Percentiles rank a stretch among this genome's conserved stretches.
Evolutionary conservation across 106 monocot genomes (phyloP).

Genomic region (Dendrobium chrysotoxum): DNA sequence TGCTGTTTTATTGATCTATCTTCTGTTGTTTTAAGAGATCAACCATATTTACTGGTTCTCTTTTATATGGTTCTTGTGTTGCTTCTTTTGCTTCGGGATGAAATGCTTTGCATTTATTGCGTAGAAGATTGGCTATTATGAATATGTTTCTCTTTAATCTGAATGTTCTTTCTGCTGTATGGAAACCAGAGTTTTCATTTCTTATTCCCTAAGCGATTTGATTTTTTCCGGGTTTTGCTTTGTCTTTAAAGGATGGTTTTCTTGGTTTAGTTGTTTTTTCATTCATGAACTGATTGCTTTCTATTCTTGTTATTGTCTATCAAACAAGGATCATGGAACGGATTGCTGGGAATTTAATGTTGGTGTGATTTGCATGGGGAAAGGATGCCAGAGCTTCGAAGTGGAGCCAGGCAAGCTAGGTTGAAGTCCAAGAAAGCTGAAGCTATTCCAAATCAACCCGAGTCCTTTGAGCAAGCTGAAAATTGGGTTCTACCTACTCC

Average conservation of each 20-base stretch:
- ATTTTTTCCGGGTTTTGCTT: neutral
- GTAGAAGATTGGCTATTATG: neutral
- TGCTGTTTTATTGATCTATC: neutral
- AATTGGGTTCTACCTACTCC: slow-evolving; percentile 36
- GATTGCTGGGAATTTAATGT: slow-evolving; percentile 24
- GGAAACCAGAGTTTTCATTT: neutral
- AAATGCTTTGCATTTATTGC: neutral
- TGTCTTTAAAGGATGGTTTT: neutral
- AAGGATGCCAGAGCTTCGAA: slow-evolving; percentile 98
- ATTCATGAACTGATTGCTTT: slow-evolving; percentile 1
- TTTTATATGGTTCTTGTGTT: neutral
- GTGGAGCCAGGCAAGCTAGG: slow-evolving; percentile 91
- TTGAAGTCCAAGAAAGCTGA: slow-evolving; percentile 70
- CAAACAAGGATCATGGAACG: slow-evolving; percentile 26
- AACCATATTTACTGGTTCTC: neutral
- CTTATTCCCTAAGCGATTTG: neutral
- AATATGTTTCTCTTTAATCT: neutral
- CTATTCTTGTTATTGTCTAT: neutral
- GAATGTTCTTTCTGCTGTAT: neutral
- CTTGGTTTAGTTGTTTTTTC: neutral
- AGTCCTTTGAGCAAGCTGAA: slow-evolving; percentile 42
- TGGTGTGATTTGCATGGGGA: slow-evolving; percentile 77
- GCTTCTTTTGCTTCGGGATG: neutral
- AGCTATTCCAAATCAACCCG: slow-evolving; percentile 38
- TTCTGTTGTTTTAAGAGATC: neutral